Conservation (phyloP, 106 monocot genomes). For the Xerophyta viscosa region DNA sequence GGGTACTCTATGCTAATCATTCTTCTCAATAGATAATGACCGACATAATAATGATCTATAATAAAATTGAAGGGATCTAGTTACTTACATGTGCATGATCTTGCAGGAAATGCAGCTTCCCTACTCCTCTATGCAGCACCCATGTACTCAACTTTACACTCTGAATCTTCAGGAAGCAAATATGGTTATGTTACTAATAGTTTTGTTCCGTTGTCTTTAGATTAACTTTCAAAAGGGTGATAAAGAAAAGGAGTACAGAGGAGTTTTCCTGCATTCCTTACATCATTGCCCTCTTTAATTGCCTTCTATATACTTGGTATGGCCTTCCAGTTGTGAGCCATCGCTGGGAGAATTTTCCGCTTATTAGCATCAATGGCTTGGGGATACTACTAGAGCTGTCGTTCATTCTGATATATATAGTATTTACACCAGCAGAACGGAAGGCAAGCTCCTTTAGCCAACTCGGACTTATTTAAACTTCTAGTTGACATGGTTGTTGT, state of each 20-base stretch:
- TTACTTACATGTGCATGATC: neutral
- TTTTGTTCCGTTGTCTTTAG: conserved; percentile 9
- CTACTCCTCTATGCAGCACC: conserved; percentile 58
- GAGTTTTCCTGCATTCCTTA: conserved; percentile 72
- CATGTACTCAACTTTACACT: conserved; percentile 18
- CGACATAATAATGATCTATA: neutral
- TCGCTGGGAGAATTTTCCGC: conserved; percentile 51
- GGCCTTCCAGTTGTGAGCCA: conserved; percentile 61
- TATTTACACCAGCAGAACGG: conserved; percentile 28
- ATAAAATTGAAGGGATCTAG: neutral
- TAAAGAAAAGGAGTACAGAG: conserved; percentile 46
- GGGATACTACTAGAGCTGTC: conserved; percentile 54
- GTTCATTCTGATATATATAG: conserved; percentile 47
- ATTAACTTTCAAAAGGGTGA: conserved; percentile 60
- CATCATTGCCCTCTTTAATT: conserved; percentile 52
- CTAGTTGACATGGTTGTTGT: no score
- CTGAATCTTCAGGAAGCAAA: neutral
- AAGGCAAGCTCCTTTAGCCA: conserved; percentile 27
- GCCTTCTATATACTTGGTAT: conserved; percentile 75
- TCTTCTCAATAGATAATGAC: neutral
- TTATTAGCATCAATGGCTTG: conserved; percentile 59
- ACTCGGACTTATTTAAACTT: no score
- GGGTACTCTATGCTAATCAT: conserved; percentile 19
- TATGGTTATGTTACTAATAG: conserved; percentile 1
- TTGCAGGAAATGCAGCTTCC: conserved; percentile 61